Evolutionary conservation across 2,329 filamentous ascomycete genomes (phyloP), one percentile per base, ranked within the genome.

Genomic region (Phialophora expanda): DNA sequence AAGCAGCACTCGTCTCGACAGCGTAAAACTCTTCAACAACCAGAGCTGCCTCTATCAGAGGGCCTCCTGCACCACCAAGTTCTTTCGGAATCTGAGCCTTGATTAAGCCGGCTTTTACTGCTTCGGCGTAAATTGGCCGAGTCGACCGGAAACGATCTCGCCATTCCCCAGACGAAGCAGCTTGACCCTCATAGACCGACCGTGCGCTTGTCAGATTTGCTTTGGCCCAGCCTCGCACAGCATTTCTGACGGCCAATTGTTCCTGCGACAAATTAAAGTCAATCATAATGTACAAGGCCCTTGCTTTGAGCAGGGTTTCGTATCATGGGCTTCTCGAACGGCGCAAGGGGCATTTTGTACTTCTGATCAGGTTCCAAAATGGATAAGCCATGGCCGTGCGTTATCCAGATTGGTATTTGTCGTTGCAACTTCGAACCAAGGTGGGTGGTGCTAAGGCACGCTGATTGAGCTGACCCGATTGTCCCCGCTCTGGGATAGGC

Each of bases 21-120:
- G 81, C 76, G 69, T 83, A 86, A 65, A 84, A 78, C 66, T 86
- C 84, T 69, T 86, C 84, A 0, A 85, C 79, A 14, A 84, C 68
- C 48, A 86, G 78, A 0, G 82, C 79, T 0, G 82, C 78, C 59
- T 86, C 83, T 6, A 84, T 64, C 0, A 86, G 74, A 8, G 76
- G 78, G 0, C 76, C 78, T 4, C 77, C 79, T 1, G 71, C 76
- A 17, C 85, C 85, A 32, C 84, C 84, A 5, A 84, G 74, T 1
- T 75, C 58, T 3, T 76, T 72, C 1, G 83, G 77, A 7, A 86
- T 74, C 62, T 84, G 80, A 9, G 78, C 80, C 69, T 81, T 82
- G 71, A 86, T 75, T 2, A 85, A 69, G 0, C 83, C 83, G 1
- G 76, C 78, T 5, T 74, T 66, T 4, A 81, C 78, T 4, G 81